Conservation (phyloP, 2,329 filamentous ascomycete genomes). For the Aotearoamyces nothofagi region DNA sequence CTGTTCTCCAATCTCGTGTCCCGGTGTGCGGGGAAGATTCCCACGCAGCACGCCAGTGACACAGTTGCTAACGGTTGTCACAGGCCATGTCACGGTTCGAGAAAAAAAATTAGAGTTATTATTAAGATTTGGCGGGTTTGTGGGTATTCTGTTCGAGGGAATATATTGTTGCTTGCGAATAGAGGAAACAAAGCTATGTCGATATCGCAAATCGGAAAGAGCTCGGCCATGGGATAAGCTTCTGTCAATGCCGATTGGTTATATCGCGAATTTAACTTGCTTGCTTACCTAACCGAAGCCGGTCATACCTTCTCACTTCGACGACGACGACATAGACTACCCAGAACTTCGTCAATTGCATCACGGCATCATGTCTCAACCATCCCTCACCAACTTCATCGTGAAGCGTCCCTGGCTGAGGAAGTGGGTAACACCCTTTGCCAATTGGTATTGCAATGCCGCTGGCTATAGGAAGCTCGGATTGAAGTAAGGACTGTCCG, state of each 20-base stretch:
- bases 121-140: too few relatives aligned
- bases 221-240: too few relatives aligned
- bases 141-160: too few relatives aligned
- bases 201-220: too few relatives aligned
- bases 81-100: conserved; percentile 36
- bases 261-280: too few relatives aligned
- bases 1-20: conserved; percentile 21
- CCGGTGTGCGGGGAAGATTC: conserved; percentile 42
- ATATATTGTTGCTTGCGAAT: too few relatives aligned
- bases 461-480: conserved; percentile 89
- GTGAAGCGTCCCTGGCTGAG: conserved; percentile 75
- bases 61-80: conserved; percentile 35
- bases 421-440: conserved; percentile 63
- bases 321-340: conserved; percentile 3
- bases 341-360: conserved; percentile 4
- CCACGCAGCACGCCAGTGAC: conserved; percentile 41
- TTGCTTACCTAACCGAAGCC: neutral
- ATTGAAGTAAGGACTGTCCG: conserved; percentile 56
- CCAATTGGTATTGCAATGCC: conserved; percentile 79
- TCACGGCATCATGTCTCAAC: conserved; percentile 18
- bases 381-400: conserved; percentile 59
- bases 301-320: neutral
- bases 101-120: too few relatives aligned
- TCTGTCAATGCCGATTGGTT: too few relatives aligned
- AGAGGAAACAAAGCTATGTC: too few relatives aligned